phyloP scores from a whole-genome alignment of 2,329 filamentous ascomycete genomes.

The Mycocentrospora acerina region DNA sequence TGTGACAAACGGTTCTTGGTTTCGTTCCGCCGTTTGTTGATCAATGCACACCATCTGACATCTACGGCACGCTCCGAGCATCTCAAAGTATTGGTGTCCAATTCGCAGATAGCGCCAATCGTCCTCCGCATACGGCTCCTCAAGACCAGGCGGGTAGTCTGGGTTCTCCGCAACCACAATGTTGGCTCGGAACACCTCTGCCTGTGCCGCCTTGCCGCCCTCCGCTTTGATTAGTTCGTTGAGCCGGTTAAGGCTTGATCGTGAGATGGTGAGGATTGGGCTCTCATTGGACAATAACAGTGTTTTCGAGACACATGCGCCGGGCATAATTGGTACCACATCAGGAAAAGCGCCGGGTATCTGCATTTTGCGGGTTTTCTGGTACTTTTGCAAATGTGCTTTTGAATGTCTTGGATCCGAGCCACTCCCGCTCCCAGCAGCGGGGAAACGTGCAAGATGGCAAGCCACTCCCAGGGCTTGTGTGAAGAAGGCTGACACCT shows the following conservation, averaged over 20 bases:
- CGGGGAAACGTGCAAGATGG: constrained; percentile 79
- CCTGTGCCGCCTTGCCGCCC: constrained; percentile 65
- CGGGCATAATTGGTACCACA: constrained; percentile 44
- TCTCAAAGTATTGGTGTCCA: constrained; percentile 63
- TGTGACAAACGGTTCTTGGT: constrained; percentile 84
- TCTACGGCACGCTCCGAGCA: constrained; percentile 80
- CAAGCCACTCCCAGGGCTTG: constrained; percentile 75
- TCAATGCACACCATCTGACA: constrained; percentile 98
- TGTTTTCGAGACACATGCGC: constrained; percentile 56
- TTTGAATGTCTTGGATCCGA: constrained; percentile 69
- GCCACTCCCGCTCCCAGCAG: constrained; percentile 53
- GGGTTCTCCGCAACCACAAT: constrained; percentile 66
- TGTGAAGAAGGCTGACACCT: constrained; percentile 77
- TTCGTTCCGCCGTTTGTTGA: constrained; percentile 74
- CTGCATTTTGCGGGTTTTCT: constrained; percentile 26
- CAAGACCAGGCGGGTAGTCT: constrained; percentile 44
- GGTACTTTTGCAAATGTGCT: constrained; percentile 61
- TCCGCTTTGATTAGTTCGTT: constrained; percentile 69
- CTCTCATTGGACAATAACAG: constrained; percentile 92
- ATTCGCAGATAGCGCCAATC: constrained; percentile 70
- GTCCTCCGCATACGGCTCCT: constrained; percentile 76
- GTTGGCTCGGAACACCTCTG: constrained; percentile 85
- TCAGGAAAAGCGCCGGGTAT: constrained; percentile 59
- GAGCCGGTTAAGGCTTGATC: constrained; percentile 74
- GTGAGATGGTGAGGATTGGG: constrained; percentile 82